Conservation (phyloP, 2,329 filamentous ascomycete genomes). For the Colletotrichum sp. region DNA sequence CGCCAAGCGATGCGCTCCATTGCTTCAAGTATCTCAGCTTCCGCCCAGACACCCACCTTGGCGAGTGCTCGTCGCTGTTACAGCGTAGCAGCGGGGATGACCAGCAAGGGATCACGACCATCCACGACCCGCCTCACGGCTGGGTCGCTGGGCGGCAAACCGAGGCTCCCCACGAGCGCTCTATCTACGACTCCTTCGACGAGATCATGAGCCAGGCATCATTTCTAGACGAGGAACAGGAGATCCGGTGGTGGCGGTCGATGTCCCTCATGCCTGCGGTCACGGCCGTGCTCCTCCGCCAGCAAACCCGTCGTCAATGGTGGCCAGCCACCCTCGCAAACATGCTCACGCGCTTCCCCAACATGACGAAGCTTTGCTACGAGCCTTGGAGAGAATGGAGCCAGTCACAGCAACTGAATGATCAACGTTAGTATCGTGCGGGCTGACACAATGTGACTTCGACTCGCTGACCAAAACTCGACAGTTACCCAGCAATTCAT, state of each 20-base stretch:
- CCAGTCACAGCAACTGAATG: conserved; percentile 24
- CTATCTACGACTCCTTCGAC: conserved; percentile 27
- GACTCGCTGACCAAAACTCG: conserved; percentile 22
- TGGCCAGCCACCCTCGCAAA: conserved; percentile 32
- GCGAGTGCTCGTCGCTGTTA: conserved; percentile 4
- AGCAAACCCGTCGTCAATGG: conserved; percentile 41
- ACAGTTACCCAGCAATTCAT: conserved; percentile 30
- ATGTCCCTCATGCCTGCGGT: conserved; percentile 38
- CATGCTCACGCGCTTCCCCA: conserved; percentile 39
- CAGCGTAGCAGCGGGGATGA: not conserved
- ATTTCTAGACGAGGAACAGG: conserved; percentile 29
- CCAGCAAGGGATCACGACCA: not conserved
- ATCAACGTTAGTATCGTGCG: conserved; percentile 32
- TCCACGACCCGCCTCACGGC: conserved; percentile 29
- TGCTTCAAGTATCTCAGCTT: conserved; percentile 39
- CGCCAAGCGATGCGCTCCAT: conserved; percentile 38
- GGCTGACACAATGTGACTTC: conserved; percentile 6
- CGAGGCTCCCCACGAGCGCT: conserved; percentile 17
- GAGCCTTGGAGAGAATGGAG: conserved; percentile 42
- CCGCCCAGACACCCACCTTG: conserved; percentile 20
- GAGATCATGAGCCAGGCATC: conserved; percentile 33
- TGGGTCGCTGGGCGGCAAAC: conserved; percentile 31
- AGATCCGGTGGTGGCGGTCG: conserved; percentile 36
- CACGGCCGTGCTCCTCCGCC: conserved; percentile 37
- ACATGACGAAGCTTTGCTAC: conserved; percentile 40